These are phyloP conservation scores for Fusarium vanettenii DNA, from an alignment of 2,329 filamentous ascomycete species.

Conservation along the genomic window DNA sequence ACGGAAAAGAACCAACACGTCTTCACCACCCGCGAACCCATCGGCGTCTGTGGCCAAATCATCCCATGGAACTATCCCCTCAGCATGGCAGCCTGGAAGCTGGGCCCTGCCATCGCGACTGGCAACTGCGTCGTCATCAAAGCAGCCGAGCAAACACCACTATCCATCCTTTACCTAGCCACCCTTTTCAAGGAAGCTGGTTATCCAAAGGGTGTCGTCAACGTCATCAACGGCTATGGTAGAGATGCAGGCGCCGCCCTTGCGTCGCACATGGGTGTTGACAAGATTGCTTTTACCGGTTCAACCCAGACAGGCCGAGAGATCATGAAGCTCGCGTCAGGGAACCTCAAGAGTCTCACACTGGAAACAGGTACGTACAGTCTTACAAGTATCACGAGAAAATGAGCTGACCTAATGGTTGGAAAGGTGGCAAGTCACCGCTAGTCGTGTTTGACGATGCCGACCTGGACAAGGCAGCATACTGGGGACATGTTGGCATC, in stretches of 20 bases:
- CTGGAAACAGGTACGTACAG: background rate
- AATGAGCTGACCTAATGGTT: rapidly evolving
- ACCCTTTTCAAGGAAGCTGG: background rate
- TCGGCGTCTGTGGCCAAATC: constrained; percentile 26
- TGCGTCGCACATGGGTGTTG: background rate
- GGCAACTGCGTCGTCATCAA: background rate
- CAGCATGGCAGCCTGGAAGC: background rate
- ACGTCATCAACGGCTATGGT: background rate
- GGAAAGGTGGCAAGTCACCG: background rate
- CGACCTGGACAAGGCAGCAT: background rate
- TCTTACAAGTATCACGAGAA: background rate
- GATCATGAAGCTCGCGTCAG: background rate
- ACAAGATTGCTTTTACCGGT: background rate
- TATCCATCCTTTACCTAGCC: background rate
- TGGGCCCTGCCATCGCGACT: background rate
- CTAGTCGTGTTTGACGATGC: background rate
- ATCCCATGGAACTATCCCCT: constrained; percentile 13
- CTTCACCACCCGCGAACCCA: constrained; percentile 11
- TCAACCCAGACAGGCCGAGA: background rate
- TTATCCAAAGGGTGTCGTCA: background rate
- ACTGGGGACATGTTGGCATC: background rate
- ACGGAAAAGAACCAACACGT: background rate
- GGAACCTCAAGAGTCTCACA: background rate
- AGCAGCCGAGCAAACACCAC: background rate
- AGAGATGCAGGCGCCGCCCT: background rate